Evolutionary conservation across 1,284 basidiomycete species (phyloP), one percentile per base, ranked within the genome.

Genomic region (Phaffia rhodozyma): DNA sequence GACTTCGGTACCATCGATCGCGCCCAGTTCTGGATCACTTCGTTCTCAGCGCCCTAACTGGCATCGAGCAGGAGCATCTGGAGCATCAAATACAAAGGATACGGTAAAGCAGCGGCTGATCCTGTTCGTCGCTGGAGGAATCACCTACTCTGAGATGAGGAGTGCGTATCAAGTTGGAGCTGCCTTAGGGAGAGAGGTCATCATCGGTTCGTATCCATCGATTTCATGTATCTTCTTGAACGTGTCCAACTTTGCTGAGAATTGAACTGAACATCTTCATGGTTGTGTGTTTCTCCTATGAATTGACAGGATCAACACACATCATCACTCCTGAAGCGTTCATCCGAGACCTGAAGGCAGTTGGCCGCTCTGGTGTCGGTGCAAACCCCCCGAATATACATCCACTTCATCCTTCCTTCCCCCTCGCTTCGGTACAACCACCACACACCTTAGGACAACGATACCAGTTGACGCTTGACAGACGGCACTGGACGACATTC

Each of bases 101-200:
- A 85, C 87, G 62, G 83, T 80, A 60, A 83, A 85, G 65, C 87
- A 92, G 73, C 80, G 94, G n/a, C 73, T 96, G 27, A 79, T 99
- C 59, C 81, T 97, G 51, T 98, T 97, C 74, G 80, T 97, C 18
- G 90, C 90, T 16, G 96, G 96, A 38, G 96, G 96, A 1, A 87
- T 96, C 83, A 96, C 94, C 1, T 96, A 93, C 74, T 91, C 90
- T 0, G 96, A 99, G 76, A 86, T 96, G 75, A 80, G 94, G 63
- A 85, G 91, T 72, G 86, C 83, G 43, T 98, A 97, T 73, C 80
- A 86, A 60, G 78, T 94, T 9, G 87, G 89, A 5, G 79, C 80
- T 58, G 73, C 82, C 7, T 75, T 91, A 58, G 86, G 86, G 71
- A 91, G 88, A 75, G 94, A 98, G 70, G 83, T 97, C 63, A 88